Conservation (phyloP, 495 filamentous ascomycete genomes). For the Hypoxylon perforatum region DNA sequence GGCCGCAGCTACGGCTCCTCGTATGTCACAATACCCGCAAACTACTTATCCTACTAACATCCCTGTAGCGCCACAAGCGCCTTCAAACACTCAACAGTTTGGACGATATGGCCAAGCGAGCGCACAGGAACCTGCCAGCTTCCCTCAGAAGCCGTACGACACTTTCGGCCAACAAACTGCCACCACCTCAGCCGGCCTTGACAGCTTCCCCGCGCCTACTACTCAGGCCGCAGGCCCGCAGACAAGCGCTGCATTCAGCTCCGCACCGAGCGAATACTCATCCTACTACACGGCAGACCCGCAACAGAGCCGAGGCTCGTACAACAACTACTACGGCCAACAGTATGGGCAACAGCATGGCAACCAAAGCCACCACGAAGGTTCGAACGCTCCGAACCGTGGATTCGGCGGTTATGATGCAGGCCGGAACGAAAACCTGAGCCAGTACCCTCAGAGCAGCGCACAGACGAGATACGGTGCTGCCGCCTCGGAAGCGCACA, state of each 20-base stretch:
- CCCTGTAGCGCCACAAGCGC: slow-evolving; percentile 44
- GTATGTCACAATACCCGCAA: slow-evolving; percentile 44
- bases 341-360: slow-evolving; percentile 76
- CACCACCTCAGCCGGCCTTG: slow-evolving; percentile 56
- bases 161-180: slow-evolving; percentile 79
- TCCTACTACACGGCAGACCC: slow-evolving; percentile 89
- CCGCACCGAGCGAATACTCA: slow-evolving; percentile 82
- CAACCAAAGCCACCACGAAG: slow-evolving; percentile 76
- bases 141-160: slow-evolving; percentile 85
- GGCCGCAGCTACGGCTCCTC: slow-evolving; percentile 44
- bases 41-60: slow-evolving; percentile 43
- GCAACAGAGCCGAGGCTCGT: slow-evolving; percentile 77
- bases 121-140: slow-evolving; percentile 68
- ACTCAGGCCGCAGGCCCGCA: slow-evolving; percentile 68
- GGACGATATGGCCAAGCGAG: slow-evolving; percentile 73
- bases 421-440: slow-evolving; percentile 75
- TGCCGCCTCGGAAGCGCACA: slow-evolving; percentile 77
- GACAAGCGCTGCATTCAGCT: slow-evolving; percentile 71
- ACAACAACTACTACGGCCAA: slow-evolving; percentile 80
- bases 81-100: slow-evolving; percentile 68
- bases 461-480: slow-evolving; percentile 74
- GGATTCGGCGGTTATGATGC: slow-evolving; percentile 80
- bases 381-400: slow-evolving; percentile 71
- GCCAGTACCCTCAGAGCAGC: slow-evolving; percentile 77
- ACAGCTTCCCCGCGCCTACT: slow-evolving; percentile 68